Base-by-base conservation (phyloP, 306 rosid genomes). In the barrel medic (Medicago truncatula) region DNA sequence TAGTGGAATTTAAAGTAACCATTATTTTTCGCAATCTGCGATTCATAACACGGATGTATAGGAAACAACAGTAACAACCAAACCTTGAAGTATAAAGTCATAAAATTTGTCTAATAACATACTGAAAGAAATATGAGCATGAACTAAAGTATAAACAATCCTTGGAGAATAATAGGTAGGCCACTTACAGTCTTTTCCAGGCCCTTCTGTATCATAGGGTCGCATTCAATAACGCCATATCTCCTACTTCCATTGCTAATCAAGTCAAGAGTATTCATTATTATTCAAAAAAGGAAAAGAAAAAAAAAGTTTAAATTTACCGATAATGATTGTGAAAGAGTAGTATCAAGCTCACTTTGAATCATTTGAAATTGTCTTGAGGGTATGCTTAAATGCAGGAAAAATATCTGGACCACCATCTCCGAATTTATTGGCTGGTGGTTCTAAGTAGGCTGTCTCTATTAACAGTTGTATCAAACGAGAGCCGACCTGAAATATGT, bases 211-310 rank as follows among this genome's bases (percentile, higher is more conserved):
- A 95, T 89, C 50, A 88, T 72, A 49, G 97, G 90, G 75, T 95
- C 92, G 18, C 99, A 92, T 79, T 95, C 93, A 76, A 95, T 90
- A 77, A 89, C 92, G 74, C 99, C 99, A 70, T 90, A 92, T 88
- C 92, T 92, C 89, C 86, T 90, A 81, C 85, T 63, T 50, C 73
- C 53, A 74, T 82, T 90, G 91, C 98, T 92, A 75, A n/a, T 60
- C 34, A 61, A 83, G 76, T 31, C 78, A 83, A 82, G 36, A 61
- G 49, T 53, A 38, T 62, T 57, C 64, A 74, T 52, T 54, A 66
- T 53, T 73, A 66, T 53, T 77, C n/a, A 69, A 47, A 56, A 50
- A 61, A 13, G 34, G 31, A 47, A 73, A 50, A 40, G 31, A 47
- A 73, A 50, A 40, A 67, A 34, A 62, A 41, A 25, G 49, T 40